These are phyloP conservation scores for Talaromyces liani DNA, from an alignment of 495 filamentous ascomycete species.

Conservation along the genomic window DNA sequence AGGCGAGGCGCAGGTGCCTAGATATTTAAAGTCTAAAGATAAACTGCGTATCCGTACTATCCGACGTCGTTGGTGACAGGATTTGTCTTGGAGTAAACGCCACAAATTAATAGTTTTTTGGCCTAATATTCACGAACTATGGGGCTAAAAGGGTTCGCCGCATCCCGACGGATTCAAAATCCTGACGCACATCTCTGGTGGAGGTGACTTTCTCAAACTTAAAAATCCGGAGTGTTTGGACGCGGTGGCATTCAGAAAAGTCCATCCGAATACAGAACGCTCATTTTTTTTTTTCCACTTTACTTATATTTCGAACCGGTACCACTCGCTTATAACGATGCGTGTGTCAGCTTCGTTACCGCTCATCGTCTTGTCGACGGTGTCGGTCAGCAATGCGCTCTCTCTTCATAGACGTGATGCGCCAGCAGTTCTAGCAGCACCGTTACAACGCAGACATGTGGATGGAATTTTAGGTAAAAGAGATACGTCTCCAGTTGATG, in stretches of 20 bases:
- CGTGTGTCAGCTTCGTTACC: constrained; percentile 12
- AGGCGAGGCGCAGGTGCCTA: neutral
- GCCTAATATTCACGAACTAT: neutral
- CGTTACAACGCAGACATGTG: constrained; percentile 35
- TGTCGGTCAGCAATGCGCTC: constrained; percentile 17
- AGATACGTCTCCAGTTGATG: constrained; percentile 24
- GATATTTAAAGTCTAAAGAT: neutral
- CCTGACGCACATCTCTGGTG: neutral
- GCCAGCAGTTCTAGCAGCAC: constrained; percentile 40
- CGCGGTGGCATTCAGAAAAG: neutral
- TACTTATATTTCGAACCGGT: neutral
- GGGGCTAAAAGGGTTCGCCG: neutral
- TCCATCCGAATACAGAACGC: neutral
- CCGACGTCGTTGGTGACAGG: neutral
- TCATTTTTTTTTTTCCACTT: neutral
- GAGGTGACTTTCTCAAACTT: neutral
- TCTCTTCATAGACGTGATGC: constrained; percentile 19
- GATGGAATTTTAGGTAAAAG: constrained; percentile 20
- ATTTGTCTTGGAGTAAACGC: neutral
- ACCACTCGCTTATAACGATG: constrained; percentile 10
- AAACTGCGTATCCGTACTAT: neutral
- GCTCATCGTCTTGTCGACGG: constrained; percentile 11
- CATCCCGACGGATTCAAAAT: neutral
- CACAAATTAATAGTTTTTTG: neutral
- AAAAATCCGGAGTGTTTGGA: neutral